phyloP scores from a whole-genome alignment of 1,284 basidiomycete species.

The Mycena citricolor region DNA sequence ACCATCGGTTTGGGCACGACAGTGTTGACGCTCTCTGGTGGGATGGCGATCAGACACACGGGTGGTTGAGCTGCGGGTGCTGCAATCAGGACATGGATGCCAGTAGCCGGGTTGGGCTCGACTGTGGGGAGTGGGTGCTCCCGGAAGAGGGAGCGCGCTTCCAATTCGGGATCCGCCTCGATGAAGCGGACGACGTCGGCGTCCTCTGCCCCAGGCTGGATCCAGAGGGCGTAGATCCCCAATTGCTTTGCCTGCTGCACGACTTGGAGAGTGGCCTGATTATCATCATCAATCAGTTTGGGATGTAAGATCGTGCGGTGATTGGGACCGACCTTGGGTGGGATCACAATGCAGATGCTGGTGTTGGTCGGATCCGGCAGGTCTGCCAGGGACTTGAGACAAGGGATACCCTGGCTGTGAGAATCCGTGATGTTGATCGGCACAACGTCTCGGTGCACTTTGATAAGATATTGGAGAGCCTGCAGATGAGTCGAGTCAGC shows the following conservation, averaged over 20 bases:
- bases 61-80: too few species aligned
- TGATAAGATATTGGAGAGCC: slow-evolving; percentile 67
- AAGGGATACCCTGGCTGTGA: slow-evolving; percentile 60
- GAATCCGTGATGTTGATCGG: slow-evolving; percentile 63
- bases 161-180: slow-evolving; percentile 25
- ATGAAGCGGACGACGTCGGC: slow-evolving; percentile 44
- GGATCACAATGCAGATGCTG: slow-evolving; percentile 77
- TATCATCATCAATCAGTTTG: slow-evolving; percentile 11
- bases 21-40: too few species aligned
- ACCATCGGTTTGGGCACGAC: too few species aligned
- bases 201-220: slow-evolving; percentile 84
- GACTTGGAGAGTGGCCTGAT: slow-evolving; percentile 67
- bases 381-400: slow-evolving; percentile 52
- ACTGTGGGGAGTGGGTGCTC: slow-evolving; percentile 3
- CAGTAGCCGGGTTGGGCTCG: too few species aligned
- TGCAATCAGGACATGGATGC: too few species aligned
- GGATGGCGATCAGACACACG: too few species aligned
- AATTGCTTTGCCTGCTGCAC: slow-evolving; percentile 65
- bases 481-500: slow-evolving; percentile 16
- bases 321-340: slow-evolving; percentile 51
- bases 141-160: slow-evolving; percentile 12
- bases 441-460: slow-evolving; percentile 57
- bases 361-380: slow-evolving; percentile 65
- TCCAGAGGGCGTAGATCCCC: slow-evolving; percentile 70
- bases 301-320: background rate